Conservation (phyloP, 352 stramenopile species). For the Pythium phragmiticola region DNA sequence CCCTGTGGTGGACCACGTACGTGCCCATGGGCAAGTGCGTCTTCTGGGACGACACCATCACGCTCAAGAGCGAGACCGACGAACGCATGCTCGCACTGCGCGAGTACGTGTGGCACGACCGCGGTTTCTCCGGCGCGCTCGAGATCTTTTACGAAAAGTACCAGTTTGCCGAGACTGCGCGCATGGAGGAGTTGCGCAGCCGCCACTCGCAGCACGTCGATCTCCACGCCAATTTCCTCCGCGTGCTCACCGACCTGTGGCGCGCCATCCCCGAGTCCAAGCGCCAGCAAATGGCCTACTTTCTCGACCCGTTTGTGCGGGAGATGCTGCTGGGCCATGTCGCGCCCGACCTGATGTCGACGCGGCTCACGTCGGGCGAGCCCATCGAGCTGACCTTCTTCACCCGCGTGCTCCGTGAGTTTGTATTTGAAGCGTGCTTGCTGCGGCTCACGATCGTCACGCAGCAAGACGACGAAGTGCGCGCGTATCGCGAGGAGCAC, state of each 20-base stretch:
- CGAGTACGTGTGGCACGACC: constrained; percentile 46
- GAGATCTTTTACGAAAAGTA: constrained; percentile 79
- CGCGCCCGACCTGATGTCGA: constrained; percentile 31
- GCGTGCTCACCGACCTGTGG: constrained; percentile 62
- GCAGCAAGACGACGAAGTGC: constrained; percentile 42
- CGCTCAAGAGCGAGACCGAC: constrained; percentile 51
- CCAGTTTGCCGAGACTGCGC: constrained; percentile 70
- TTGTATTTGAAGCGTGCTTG: constrained; percentile 55
- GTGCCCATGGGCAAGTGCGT: constrained; percentile 55
- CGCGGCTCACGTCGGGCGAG: constrained; percentile 18
- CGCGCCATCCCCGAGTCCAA: constrained; percentile 45
- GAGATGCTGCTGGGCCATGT: constrained; percentile 56
- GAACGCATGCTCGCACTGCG: constrained; percentile 43
- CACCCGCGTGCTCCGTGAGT: constrained; percentile 48
- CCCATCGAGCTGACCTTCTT: constrained; percentile 68
- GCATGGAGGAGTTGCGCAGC: constrained; percentile 69
- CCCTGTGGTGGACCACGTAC: constrained; percentile 58
- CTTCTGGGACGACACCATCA: constrained; percentile 74
- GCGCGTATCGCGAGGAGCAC: constrained; percentile 7
- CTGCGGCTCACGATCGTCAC: constrained; percentile 47
- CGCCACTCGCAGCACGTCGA: constrained; percentile 42
- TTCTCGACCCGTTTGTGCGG: constrained; percentile 63
- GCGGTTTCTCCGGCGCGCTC: constrained; percentile 42
- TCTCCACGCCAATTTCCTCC: constrained; percentile 36
- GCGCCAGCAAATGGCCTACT: constrained; percentile 47